Percentiles rank a stretch among this genome's conserved stretches.
These are phyloP conservation scores for Angomonas desouzai DNA, from an alignment of 208 protist species.

Conservation along the genomic window DNA sequence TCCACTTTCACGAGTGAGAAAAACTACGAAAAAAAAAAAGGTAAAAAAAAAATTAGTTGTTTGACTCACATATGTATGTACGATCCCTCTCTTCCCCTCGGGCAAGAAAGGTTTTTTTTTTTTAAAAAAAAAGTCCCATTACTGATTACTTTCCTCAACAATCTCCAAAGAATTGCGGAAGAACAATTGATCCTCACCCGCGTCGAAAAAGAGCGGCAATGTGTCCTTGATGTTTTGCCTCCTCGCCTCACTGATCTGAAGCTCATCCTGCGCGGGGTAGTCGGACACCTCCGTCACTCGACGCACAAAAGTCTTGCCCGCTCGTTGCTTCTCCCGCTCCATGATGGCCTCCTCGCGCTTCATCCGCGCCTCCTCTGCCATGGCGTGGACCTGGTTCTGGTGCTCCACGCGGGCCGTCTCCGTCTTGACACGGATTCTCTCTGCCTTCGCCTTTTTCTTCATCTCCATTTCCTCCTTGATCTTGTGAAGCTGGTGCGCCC, in stretches of 20 bases:
- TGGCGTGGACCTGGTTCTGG: not conserved
- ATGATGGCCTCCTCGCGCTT: constrained; percentile 21
- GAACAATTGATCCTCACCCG: not conserved
- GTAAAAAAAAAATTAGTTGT: too few species aligned
- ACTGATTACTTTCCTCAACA: too few species aligned
- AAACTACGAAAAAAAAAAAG: too few species aligned
- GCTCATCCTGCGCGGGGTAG: constrained; percentile 16
- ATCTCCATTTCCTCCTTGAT: constrained; percentile 25
- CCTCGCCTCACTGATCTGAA: constrained; percentile 7
- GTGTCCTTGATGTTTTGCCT: constrained; percentile 16
- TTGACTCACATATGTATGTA: too few species aligned
- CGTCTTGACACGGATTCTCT: constrained; percentile 27
- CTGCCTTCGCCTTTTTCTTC: constrained; percentile 17
- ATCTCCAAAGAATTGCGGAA: constrained; percentile 15
- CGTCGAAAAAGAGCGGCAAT: constrained; percentile 14
- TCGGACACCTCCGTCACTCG: constrained; percentile 1
- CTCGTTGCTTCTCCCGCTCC: constrained; percentile 16
- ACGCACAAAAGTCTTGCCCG: constrained; percentile 3
- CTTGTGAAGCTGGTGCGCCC: constrained; percentile 11
- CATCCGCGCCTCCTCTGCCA: constrained; percentile 3
- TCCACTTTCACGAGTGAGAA: too few species aligned
- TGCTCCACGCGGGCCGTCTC: constrained; percentile 6
- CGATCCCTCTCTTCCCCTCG: too few species aligned
- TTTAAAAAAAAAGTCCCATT: too few species aligned
- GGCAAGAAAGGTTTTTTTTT: constrained; percentile 6